phyloP scores from a whole-genome alignment of 257 asterid species.

The Misopates orontium region DNA sequence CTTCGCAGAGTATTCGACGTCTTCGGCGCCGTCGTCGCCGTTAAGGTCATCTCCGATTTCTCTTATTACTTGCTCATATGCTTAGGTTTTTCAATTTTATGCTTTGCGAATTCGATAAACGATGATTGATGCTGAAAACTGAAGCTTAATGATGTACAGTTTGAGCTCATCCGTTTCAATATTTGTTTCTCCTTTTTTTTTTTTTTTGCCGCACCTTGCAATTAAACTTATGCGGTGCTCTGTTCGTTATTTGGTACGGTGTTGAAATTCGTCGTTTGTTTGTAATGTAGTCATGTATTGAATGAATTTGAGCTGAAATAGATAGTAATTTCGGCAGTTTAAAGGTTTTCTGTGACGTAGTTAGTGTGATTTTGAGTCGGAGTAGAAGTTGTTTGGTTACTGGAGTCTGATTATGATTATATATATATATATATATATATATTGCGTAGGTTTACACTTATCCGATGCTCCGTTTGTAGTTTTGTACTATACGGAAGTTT shows the following conservation, averaged over 20 bases:
- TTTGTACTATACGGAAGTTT: too few relatives aligned
- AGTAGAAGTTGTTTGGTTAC: too few relatives aligned
- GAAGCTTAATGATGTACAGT: too few relatives aligned
- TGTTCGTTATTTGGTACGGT: background rate
- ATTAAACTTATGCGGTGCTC: background rate
- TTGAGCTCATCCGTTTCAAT: too few relatives aligned
- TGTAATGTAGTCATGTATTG: too few relatives aligned
- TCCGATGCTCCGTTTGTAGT: too few relatives aligned
- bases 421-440: too few relatives aligned
- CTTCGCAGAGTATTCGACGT: slow-evolving; percentile 57
- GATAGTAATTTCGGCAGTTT: background rate
- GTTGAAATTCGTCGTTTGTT: background rate
- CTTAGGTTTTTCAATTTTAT: background rate
- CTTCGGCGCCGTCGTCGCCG: slow-evolving; percentile 64
- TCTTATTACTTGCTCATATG: background rate
- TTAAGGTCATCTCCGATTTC: slow-evolving; percentile 51
- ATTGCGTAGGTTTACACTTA: too few relatives aligned
- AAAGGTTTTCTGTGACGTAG: background rate
- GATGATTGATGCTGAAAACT: background rate
- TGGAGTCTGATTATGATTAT: too few relatives aligned
- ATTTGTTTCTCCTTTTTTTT: too few relatives aligned
- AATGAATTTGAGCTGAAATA: background rate
- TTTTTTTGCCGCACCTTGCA: background rate
- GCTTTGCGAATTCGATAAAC: background rate
- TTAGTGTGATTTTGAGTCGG: too few relatives aligned